Conservation (phyloP, 768 basidiomycete genomes). For the Agaricus sinodeliciosus region DNA sequence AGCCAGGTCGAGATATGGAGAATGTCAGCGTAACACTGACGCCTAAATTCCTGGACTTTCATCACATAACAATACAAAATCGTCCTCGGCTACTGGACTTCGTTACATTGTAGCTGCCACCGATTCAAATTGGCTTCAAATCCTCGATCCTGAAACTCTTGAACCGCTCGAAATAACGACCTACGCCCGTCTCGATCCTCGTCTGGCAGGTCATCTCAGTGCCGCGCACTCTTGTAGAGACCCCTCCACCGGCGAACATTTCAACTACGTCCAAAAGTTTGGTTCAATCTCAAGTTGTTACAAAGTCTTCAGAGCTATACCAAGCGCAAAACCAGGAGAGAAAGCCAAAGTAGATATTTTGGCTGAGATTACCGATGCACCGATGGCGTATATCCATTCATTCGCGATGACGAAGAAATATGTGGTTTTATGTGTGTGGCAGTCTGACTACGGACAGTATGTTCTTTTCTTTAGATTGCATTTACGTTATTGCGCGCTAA, state of each 20-base stretch:
- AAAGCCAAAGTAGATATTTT: conserved; percentile 4
- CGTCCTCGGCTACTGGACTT: neutral
- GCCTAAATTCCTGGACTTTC: conserved; percentile 1
- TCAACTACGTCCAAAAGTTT: conserved; percentile 6
- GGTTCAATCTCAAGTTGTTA: neutral
- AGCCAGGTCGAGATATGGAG: neutral
- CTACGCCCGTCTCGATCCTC: conserved; percentile 1
- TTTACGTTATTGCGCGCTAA: neutral
- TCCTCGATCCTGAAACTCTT: conserved; percentile 1
- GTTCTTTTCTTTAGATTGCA: neutral
- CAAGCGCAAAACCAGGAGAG: neutral
- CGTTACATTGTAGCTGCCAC: conserved; percentile 3
- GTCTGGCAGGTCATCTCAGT: conserved; percentile 1
- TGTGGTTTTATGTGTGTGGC: neutral
- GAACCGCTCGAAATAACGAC: neutral
- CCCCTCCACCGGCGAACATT: neutral
- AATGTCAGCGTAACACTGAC: conserved; percentile 7
- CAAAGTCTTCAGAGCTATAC: neutral
- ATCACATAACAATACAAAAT: conserved; percentile 1
- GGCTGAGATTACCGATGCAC: conserved; percentile 3
- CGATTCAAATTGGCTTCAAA: conserved; percentile 1
- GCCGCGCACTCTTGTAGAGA: conserved; percentile 4
- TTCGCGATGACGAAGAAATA: conserved; percentile 3
- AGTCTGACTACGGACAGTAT: conserved; percentile 2
- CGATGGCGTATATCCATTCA: conserved; percentile 8